Evolutionary conservation across 352 stramenopile species (phyloP), one percentile per base, ranked within the genome.

Genomic region (Pythium aphanidermatum): DNA sequence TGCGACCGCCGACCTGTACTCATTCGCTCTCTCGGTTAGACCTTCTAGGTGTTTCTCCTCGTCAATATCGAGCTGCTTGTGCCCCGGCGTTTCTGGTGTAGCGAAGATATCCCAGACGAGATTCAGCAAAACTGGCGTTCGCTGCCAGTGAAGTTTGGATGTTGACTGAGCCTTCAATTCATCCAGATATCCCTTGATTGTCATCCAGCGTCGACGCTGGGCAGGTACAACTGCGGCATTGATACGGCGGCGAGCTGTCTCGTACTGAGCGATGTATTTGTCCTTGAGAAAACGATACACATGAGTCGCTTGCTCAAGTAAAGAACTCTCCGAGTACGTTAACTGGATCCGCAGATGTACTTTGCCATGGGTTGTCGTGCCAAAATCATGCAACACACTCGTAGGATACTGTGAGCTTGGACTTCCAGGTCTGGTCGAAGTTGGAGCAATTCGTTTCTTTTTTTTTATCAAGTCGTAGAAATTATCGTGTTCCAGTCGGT

Each of bases 41-140:
- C 55, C 64, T 17, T 72, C 46, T 0, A 65, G 47, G 24, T 74
- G 51, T 11, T 72, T 55, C 23, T 63, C 32, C 16, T 75, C 57
- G 4, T 71, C 63, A n/a, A 63, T 51, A n/a, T 64, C 43, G 4
- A 29, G 11, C 11, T 5, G 13, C 11, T 54, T 33, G 12, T 46
- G 36, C 19, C n/a, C 39, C 8, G 44, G 47, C 29, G 49, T 68
- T 33, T 69, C 58, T 9, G 64, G 56, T 2, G 70, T 39, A 4
- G 63, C 26, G 42, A 89, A 89, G 51, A 86, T 84, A 33, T 89
- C 77, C 71, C 77, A 85, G 6, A 89, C 70, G 3, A 84, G 60
- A 28, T 59, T 83, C 8, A 89, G 51, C 9, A 89, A 41, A 20
- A 83, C 53, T 6, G 77, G 77, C 0, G 77, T 86, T 11, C 62